Base-by-base conservation (phyloP, 352 stramenopile species). In the Phytophthora sp. region DNA sequence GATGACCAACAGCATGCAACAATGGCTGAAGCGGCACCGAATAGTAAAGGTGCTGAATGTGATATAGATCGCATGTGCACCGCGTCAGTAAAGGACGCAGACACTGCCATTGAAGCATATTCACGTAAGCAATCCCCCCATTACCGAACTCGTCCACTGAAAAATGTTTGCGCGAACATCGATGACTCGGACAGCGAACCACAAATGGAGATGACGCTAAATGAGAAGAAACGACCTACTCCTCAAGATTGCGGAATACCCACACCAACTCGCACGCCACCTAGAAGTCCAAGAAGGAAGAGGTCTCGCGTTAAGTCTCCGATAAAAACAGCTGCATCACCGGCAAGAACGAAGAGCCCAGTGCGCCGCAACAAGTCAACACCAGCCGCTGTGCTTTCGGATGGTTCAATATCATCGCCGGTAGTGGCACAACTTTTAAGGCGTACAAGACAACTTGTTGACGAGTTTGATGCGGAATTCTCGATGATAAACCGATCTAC, bases 151-250 rank as follows among this genome's bases (percentile, higher is more conserved):
- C 65, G 65, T 24, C 27, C 35, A 39, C 54, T 77, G 20, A 82
- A 53, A 49, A 77, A 80, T 28, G 56, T 85, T 0, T 89, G 79
- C 38, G 74, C 62, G 9, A 72, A 57, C n/a, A 58, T 80, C 1
- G 76, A 82, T 45, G 79, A 85, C 43, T 89, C 77, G 1, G 72
- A 79, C 12, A 51, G 43, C 9, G 54, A 64, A 20, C 20, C 30
- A 21, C 11, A 48, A 9, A 5, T 26, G 8, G 26, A 18, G 26
- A 21, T 4, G 5, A 30, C 11, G 11, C 10, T 15, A 15, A 31
- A 34, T 2, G n/a, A 6, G 24, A 44, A 54, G 30, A 31, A n/a
- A 7, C n/a, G 13, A 52, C 3, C 15, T 12, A 38, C 28, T 27
- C 17, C 12, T 1, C n/a, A 44, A 10, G 50, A 12, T 26, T 21